phyloP scores from a whole-genome alignment of 176 grass and related monocot species.

The Rhynchospora breviuscula region DNA sequence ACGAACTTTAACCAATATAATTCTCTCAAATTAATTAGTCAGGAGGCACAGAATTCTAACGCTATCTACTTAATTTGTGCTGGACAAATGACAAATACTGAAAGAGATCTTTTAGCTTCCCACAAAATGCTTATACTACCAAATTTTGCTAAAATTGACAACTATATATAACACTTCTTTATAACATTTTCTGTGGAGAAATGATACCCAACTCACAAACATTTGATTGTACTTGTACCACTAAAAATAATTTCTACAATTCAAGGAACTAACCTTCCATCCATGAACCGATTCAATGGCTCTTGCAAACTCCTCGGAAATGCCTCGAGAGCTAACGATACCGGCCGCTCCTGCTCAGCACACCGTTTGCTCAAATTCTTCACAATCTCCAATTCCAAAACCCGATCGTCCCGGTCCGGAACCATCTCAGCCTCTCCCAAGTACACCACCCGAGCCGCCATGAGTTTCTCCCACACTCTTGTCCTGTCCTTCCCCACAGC shows the following conservation, averaged over 20 bases:
- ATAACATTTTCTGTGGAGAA: background rate
- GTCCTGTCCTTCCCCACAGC: constrained; percentile 80
- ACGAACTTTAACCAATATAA: background rate
- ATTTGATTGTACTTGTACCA: background rate
- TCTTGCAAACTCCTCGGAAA: constrained; percentile 81
- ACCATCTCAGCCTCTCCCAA: constrained; percentile 91
- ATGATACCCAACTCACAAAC: background rate
- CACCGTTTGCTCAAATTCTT: constrained; percentile 51
- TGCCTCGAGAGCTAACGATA: constrained; percentile 66
- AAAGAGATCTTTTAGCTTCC: background rate
- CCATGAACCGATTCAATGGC: constrained; percentile 70
- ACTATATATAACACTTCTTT: background rate
- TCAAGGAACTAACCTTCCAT: constrained; percentile 50
- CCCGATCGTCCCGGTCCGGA: constrained; percentile 71
- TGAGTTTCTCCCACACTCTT: constrained; percentile 96
- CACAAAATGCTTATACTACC: background rate
- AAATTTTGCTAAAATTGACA: background rate
- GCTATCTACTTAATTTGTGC: background rate
- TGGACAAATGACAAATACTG: background rate
- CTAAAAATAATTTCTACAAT: constrained; percentile 1
- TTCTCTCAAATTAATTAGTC: background rate
- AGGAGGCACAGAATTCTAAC: background rate
- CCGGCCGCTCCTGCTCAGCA: constrained; percentile 37
- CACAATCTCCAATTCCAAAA: constrained; percentile 77
- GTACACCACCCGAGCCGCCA: constrained; percentile 85